Base-by-base conservation (phyloP, 768 basidiomycete species). In the Tephrocybe rancida region DNA sequence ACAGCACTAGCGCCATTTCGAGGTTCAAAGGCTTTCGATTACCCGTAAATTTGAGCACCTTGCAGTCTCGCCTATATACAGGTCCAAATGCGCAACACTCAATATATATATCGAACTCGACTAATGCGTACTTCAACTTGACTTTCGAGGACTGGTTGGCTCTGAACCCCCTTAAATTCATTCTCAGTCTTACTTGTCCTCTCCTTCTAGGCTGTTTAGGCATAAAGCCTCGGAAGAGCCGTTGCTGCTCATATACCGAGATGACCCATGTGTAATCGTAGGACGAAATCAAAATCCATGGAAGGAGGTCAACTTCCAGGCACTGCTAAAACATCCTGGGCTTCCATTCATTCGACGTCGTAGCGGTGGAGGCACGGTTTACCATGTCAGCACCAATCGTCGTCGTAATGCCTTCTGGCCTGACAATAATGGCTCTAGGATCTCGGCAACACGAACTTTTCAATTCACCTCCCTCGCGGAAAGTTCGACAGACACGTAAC, bases 271-370 rank as follows among this genome's bases (percentile, higher is more conserved):
- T 63, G 92, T 98, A 16, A 81, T 99, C 49, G 92, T 98, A 50
- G 96, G 96, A 0, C 77, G 96, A 48, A 95, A 98, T 67, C 97
- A 99, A 75, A 98, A 97, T 61, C 96, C 95, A 14, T 98, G 96
- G 96, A 97, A 93, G 67, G 96, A 99, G 65, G 86, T 95, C 60
- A 95, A 96, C 61, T 79, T 95, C 44, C 56, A 65, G 5, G 77
- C 82, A 1, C 74, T 94, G 5, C 68, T 72, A 10, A 52, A 68
- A 38, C 68, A 75, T 56, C 65, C 68, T 1, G 76, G 74, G 3
- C 78, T 94, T 16, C 91, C 91, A 0, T 90, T 92, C 64, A 80
- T 98, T 27, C 78, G 96, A 35, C 77, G 96, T 50, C 78, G 89
- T 50, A 95, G 93, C 60, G 97, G 96, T 7, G 96, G 96, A 14